Conservation (phyloP, 352 stramenopile genomes). For the Paralagenidium karlingii region DNA sequence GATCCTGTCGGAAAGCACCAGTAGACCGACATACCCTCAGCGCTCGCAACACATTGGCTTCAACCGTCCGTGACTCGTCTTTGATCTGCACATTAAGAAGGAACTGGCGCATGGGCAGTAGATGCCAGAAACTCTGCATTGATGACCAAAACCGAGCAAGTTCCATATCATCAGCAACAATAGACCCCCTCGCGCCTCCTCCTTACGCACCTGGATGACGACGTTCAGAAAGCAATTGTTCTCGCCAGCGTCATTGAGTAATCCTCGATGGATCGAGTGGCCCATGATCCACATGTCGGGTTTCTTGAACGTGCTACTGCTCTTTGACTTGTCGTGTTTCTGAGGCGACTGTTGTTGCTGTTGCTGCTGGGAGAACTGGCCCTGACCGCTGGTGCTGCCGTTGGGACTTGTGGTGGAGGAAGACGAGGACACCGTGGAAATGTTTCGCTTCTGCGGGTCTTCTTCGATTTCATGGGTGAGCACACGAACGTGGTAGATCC, state of each 20-base stretch:
- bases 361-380: too few relatives aligned
- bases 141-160: background rate
- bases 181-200: background rate
- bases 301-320: slow-evolving; percentile 7
- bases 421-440: background rate
- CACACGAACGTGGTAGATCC: slow-evolving; percentile 52
- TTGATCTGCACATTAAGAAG: slow-evolving; percentile 81
- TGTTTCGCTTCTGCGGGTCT: background rate
- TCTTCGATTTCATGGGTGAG: slow-evolving; percentile 32
- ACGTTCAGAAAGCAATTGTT: slow-evolving; percentile 89
- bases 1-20: background rate
- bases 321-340: too few relatives aligned
- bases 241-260: slow-evolving; percentile 70
- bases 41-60: slow-evolving; percentile 62
- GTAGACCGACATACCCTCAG: slow-evolving; percentile 22
- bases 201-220: slow-evolving; percentile 37
- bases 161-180: background rate
- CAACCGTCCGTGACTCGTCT: slow-evolving; percentile 45
- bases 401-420: background rate
- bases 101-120: slow-evolving; percentile 78
- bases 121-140: slow-evolving; percentile 79
- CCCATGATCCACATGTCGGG: slow-evolving; percentile 72
- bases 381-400: too few relatives aligned
- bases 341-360: too few relatives aligned
- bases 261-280: slow-evolving; percentile 61